Conservation (phyloP, 2,329 filamentous ascomycete species). For the Xylariaceae sp. region DNA sequence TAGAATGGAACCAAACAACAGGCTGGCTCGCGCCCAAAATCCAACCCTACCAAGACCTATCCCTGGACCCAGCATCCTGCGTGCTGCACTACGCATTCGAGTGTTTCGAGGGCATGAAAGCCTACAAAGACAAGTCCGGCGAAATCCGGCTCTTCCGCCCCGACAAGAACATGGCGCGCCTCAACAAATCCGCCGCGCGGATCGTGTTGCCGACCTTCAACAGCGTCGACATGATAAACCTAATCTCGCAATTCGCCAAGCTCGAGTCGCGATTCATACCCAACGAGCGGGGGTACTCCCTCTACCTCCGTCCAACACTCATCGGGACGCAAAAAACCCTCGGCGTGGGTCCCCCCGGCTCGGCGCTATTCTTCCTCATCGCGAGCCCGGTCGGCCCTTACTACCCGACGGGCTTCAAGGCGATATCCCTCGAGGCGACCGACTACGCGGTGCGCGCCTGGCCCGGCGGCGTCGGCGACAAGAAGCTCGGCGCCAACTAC, state of each 20-base stretch:
- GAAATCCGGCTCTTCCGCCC: constrained; percentile 86
- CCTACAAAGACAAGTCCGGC: constrained; percentile 83
- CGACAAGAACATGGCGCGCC: constrained; percentile 89
- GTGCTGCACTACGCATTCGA: constrained; percentile 99
- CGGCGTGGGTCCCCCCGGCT: constrained; percentile 87
- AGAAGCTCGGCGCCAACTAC: constrained; percentile 98
- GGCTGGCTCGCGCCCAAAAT: constrained; percentile 85
- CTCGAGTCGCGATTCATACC: constrained; percentile 90
- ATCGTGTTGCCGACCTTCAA: constrained; percentile 92
- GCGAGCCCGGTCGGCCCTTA: constrained; percentile 95
- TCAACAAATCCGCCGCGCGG: constrained; percentile 87
- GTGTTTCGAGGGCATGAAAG: constrained; percentile 99
- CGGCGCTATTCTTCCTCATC: constrained; percentile 89
- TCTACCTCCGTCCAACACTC: constrained; percentile 94
- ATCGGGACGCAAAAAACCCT: constrained; percentile 96
- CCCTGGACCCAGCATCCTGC: constrained; percentile 90
- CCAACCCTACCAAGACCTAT: constrained; percentile 93
- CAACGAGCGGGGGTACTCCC: constrained; percentile 78
- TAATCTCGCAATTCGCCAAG: constrained; percentile 76
- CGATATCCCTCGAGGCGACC: constrained; percentile 89
- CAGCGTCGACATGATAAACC: constrained; percentile 66
- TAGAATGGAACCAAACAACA: constrained; percentile 83
- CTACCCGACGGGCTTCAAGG: constrained; percentile 98
- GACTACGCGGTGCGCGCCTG: constrained; percentile 95
- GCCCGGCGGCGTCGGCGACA: constrained; percentile 96